Base-by-base conservation (phyloP, 208 protist species). In the Polymyxa betae region DNA sequence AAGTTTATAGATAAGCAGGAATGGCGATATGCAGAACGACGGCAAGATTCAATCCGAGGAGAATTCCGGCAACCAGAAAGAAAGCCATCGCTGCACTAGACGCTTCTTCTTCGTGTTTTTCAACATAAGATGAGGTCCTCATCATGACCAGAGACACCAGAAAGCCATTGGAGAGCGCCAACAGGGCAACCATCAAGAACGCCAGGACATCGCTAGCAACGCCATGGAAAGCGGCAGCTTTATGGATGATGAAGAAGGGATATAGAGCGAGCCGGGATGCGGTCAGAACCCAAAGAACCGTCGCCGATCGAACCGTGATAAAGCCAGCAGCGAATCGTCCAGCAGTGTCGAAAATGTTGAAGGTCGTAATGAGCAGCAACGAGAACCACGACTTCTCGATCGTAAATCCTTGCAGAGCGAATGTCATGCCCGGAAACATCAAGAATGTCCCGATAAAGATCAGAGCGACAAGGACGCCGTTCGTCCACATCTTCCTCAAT, bases 311-410 rank as follows among this genome's bases (percentile, higher is more conserved):
- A 35, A 43, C n/a, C 16, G 35, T n/a, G 10, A 82, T 5, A 35
- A 35, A 82, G 5, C 72, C 72, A 43, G 72, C 35, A 12, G 40
- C 5, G 5, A 43, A 38, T 20, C 72, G 72, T 35, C 72, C 72
- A n/a, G 35, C 35, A 5, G 72, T 43, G 72, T 82, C 72, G 12
- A 5, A 45, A 16, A 43, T n/a, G 40, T 82, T 82, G 72, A 82
- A 82, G 5, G n/a, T 43, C n/a, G 72, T 82, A 20, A 82, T 82
- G 5, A 82, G n/a, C 16, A 82, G n/a, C 35, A 82, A 35, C 5
- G 72, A 38, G n/a, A 82, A 82, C 72, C 72, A 82, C 16, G 72
- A 82, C 72, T 5, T 20, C 12, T 82, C 72, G 35, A 82, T 82
- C 12, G 16, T n/a, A 43, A 20, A 45, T 5, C 16, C 5, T 82